Conservation (phyloP, 176 grass and related monocot genomes). For the Calamus simplicifolius region DNA sequence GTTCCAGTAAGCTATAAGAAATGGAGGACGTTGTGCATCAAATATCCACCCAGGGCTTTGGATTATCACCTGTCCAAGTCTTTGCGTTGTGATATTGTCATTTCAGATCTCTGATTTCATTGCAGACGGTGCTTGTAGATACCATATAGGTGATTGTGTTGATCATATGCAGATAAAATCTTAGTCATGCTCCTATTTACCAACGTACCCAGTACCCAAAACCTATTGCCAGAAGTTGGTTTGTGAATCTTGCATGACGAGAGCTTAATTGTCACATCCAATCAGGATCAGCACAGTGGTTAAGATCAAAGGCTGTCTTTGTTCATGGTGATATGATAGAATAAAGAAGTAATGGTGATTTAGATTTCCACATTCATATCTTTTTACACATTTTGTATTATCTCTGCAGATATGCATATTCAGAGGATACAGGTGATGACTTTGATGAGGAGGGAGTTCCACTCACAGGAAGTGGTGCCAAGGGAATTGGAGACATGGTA, state of each 20-base stretch:
- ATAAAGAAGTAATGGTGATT: background rate
- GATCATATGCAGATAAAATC: too few species aligned
- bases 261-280: too few species aligned
- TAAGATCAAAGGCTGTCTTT: slow-evolving; percentile 16
- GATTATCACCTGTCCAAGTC: background rate
- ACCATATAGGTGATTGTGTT: too few species aligned
- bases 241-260: too few species aligned
- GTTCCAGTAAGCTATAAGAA: background rate
- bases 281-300: background rate
- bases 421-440: slow-evolving; percentile 80
- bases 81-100: too few species aligned
- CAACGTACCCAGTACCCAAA: too few species aligned
- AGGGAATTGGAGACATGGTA: slow-evolving; percentile 83
- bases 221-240: too few species aligned
- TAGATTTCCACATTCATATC: background rate
- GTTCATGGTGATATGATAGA: slow-evolving; percentile 1
- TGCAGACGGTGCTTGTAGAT: too few species aligned
- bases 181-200: too few species aligned
- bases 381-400: background rate
- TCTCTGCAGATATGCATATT: slow-evolving; percentile 76
- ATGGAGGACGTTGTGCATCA: background rate
- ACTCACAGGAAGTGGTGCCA: slow-evolving; percentile 59
- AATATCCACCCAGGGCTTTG: background rate
- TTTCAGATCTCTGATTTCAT: too few species aligned
- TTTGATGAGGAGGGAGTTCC: slow-evolving; percentile 86